Evolutionary conservation across 257 asterid genomes (phyloP), one percentile per base, ranked within the genome.

Genomic region (Perilla frutescens): DNA sequence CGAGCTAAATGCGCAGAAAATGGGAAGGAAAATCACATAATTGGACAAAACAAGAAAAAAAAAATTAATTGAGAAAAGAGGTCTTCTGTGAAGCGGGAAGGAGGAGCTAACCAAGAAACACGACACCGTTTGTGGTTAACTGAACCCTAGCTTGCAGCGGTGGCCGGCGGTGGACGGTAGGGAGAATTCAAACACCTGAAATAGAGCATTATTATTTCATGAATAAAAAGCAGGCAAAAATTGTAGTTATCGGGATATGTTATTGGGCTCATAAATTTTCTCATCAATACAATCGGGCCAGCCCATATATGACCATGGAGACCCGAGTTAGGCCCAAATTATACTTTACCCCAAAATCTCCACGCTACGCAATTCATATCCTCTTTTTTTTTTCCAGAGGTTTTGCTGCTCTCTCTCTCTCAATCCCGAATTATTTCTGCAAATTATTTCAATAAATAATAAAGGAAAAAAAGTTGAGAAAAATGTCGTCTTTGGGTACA

Each of bases 401-500:
- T 62, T 81, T 44, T 54, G 51, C 68, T 65, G 8, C 49, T 44
- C 45, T 31, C 4, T 72, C 7, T 13, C 53, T 59, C 34, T 12
- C 9, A 45, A 72, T 75, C 76, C 51, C 73, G 50, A 55, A 53
- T 34, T 8, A 44, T 40, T 43, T 31, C 70, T 50, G 56, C 68
- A 8, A 56, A 20, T 10, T 6, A 49, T 62, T 39, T 65, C 10
- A 37, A 20, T 20, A 13, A 68, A 31, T 9, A 37, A 13, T 10
- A 6, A 3, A 26, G 4, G 0, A 14, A 40, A 20, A 55, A 60
- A 43, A 68, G 44, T 43, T 70, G 68, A 53, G 54, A 68, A 77
- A 62, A 73, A 93, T 93, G 98, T 87, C 97, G 11, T 80, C 92
- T 39, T 26, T 91, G 54, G 96, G 98, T n/a, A 91, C 97, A 6